Percentiles rank a stretch among this genome's conserved stretches.
These are phyloP conservation scores for Fusarium chuoi DNA, from an alignment of 2,329 filamentous ascomycete species.

Conservation along the genomic window DNA sequence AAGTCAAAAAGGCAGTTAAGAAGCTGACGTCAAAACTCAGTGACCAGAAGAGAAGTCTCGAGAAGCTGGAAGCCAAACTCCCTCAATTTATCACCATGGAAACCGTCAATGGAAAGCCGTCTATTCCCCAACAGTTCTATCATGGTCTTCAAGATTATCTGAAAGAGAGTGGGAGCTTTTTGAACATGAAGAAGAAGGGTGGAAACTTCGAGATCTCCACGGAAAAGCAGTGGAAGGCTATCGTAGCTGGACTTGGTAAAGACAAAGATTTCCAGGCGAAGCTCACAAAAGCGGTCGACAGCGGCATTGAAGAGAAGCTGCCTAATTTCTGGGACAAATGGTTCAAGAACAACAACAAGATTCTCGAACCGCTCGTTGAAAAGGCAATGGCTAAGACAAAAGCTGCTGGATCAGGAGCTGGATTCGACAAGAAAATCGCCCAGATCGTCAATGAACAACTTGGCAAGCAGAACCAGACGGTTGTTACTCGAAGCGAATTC, in stretches of 20 bases:
- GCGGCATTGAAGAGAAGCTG: constrained; percentile 46
- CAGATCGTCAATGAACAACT: constrained; percentile 53
- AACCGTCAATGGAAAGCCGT: constrained; percentile 60
- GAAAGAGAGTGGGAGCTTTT: constrained; percentile 57
- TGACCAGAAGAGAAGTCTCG: constrained; percentile 52
- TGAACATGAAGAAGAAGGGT: constrained; percentile 56
- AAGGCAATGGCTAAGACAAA: constrained; percentile 50
- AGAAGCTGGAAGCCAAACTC: constrained; percentile 60
- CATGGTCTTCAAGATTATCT: constrained; percentile 69
- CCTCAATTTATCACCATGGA: constrained; percentile 68
- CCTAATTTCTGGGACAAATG: constrained; percentile 62
- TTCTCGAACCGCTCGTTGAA: constrained; percentile 47
- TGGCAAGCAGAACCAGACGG: constrained; percentile 44
- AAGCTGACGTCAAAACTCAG: constrained; percentile 45
- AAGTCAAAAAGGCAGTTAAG: constrained; percentile 47
- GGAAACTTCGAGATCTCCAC: constrained; percentile 54
- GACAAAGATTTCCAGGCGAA: constrained; percentile 46
- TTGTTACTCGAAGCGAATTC: constrained; percentile 63
- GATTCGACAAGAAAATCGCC: constrained; percentile 50
- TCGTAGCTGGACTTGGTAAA: constrained; percentile 54
- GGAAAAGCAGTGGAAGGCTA: constrained; percentile 59
- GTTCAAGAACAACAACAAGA: constrained; percentile 60
- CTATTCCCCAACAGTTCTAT: constrained; percentile 72
- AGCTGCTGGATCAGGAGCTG: constrained; percentile 46
- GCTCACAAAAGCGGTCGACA: constrained; percentile 43